Evolutionary conservation across 2,329 filamentous ascomycete genomes (phyloP).

Genomic region (Arthrobotrys conoides): DNA sequence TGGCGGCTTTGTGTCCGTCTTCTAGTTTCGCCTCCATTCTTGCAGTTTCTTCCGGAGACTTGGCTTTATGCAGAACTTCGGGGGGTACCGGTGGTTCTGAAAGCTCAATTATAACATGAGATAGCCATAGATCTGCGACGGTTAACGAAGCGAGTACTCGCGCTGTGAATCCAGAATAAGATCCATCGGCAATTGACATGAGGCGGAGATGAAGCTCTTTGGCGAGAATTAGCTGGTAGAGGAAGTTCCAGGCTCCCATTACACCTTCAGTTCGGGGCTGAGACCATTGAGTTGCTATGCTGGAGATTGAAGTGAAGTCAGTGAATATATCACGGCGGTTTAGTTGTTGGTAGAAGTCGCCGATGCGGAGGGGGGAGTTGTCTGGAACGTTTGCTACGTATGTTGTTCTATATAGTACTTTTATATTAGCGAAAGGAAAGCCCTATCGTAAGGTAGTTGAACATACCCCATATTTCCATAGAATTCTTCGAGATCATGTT

Average conservation of each 20-base stretch:
- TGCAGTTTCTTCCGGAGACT: slow-evolving; percentile 26
- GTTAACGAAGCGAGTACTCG: slow-evolving; percentile 46
- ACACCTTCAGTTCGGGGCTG: slow-evolving; percentile 23
- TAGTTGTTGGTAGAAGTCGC: slow-evolving; percentile 40
- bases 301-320: slow-evolving; percentile 33
- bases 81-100: slow-evolving; percentile 20
- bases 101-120: slow-evolving; percentile 36
- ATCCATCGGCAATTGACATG: slow-evolving; percentile 16
- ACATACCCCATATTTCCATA: slow-evolving; percentile 43
- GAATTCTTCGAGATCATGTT: slow-evolving; percentile 43
- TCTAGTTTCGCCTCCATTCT: slow-evolving; percentile 34
- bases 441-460: background rate
- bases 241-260: slow-evolving; percentile 50
- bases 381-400: slow-evolving; percentile 21
- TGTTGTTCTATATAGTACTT: slow-evolving; percentile 1
- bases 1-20: slow-evolving; percentile 29
- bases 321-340: slow-evolving; percentile 46
- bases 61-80: slow-evolving; percentile 15
- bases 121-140: slow-evolving; percentile 42
- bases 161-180: slow-evolving; percentile 42
- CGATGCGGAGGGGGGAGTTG: slow-evolving; percentile 22
- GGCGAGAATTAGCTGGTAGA: slow-evolving; percentile 49
- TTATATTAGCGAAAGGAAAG: background rate
- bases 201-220: slow-evolving; percentile 44
- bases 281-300: slow-evolving; percentile 37